Percentiles rank a stretch among this genome's conserved stretches.
Conservation (phyloP, 164 flowering plant genomes). For the Piper betle region DNA sequence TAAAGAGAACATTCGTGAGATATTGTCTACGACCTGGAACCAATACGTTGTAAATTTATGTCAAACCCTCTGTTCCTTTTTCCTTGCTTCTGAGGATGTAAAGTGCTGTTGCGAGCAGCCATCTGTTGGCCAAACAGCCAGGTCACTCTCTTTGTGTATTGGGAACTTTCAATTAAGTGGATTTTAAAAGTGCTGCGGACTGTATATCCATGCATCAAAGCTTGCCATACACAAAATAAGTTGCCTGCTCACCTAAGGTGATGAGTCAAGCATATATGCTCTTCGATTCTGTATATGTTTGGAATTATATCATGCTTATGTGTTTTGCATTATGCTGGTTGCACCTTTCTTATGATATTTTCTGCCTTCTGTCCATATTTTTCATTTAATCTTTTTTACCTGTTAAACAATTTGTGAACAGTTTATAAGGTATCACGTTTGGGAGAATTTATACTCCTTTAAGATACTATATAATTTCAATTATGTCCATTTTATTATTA, state of each 20-base stretch:
- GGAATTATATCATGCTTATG: too few relatives aligned
- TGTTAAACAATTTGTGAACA: too few relatives aligned
- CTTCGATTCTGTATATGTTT: background rate
- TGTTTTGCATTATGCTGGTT: too few relatives aligned
- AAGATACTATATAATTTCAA: background rate
- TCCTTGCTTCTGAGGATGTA: conserved; percentile 40
- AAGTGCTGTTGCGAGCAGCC: conserved; percentile 22
- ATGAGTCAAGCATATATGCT: background rate
- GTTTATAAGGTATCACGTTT: too few relatives aligned
- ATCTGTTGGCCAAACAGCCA: conserved; percentile 26
- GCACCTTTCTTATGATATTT: too few relatives aligned
- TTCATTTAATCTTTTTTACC: too few relatives aligned
- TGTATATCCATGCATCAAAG: conserved; percentile 80
- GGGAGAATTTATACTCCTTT: too few relatives aligned
- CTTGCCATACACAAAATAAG: conserved; percentile 56
- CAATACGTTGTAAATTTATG: conserved; percentile 59
- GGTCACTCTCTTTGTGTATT: conserved; percentile 44
- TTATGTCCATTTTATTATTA: background rate
- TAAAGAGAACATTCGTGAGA: conserved; percentile 4
- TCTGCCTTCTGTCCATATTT: too few relatives aligned
- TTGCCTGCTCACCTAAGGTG: conserved; percentile 70
- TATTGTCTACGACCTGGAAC: conserved; percentile 34
- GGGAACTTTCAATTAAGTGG: conserved; percentile 84
- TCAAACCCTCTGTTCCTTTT: conserved; percentile 61
- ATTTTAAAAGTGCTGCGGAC: conserved; percentile 62